A percentile compares a stretch with the other conserved stretches of the same genome.
These are phyloP conservation scores for Talaromyces piceae DNA, from an alignment of 2,329 filamentous ascomycete genomes.

Conservation along the genomic window DNA sequence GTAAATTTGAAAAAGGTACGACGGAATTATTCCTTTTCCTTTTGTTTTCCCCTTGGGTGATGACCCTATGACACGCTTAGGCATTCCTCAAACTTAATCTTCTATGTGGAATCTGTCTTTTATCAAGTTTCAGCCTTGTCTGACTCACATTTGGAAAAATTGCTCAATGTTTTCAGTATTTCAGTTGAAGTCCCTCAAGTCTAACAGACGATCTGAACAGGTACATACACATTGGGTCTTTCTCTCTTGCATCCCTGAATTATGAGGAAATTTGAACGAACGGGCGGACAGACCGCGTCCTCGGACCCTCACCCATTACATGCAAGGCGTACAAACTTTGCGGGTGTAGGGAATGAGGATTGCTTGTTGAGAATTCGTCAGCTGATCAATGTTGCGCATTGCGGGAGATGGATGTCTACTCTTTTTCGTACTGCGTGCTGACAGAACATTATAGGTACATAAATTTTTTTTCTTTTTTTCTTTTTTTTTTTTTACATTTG, in stretches of 20 bases:
- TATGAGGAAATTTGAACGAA: conserved; percentile 62
- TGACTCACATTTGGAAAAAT: conserved; percentile 35
- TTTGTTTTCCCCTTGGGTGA: conserved; percentile 40
- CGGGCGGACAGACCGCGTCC: conserved; percentile 60
- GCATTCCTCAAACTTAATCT: conserved; percentile 62
- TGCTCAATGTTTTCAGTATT: conserved; percentile 13
- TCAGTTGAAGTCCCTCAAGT: conserved; percentile 11
- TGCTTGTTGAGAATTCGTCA: conserved; percentile 65
- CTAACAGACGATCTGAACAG: conserved; percentile 11
- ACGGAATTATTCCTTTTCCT: conserved; percentile 7
- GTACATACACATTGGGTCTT: conserved; percentile 8
- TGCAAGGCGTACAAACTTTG: conserved; percentile 58
- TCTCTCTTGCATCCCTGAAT: conserved; percentile 11
- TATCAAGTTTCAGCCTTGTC: conserved; percentile 64
- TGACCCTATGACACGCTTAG: conserved; percentile 57
- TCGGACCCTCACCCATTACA: conserved; percentile 44
- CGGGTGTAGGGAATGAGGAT: conserved; percentile 45
- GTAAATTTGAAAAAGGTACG: conserved; percentile 37
- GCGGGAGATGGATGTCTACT: neutral
- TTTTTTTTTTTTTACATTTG: conserved; percentile 13
- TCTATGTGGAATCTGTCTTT: conserved; percentile 56
- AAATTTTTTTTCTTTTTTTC: conserved; percentile 20
- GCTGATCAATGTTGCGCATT: conserved; percentile 38
- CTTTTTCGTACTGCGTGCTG: neutral
- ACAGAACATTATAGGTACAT: conserved; percentile 6